Conservation (phyloP, 345 rosid genomes). For the Citrus reticulata region DNA sequence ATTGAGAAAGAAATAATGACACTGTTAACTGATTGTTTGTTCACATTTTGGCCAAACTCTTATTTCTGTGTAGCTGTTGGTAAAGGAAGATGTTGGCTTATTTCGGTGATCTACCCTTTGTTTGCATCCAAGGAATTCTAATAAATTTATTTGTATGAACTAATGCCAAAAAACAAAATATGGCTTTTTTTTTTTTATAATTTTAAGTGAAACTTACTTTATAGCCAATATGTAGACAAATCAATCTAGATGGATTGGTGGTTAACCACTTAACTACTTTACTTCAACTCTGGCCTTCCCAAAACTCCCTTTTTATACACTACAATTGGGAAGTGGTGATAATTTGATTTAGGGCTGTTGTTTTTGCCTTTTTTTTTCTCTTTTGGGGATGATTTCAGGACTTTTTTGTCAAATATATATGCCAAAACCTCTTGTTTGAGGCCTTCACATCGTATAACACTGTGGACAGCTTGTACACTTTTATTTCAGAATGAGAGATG, state of each 20-base stretch:
- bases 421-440: not conserved
- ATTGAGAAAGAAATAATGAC: not conserved
- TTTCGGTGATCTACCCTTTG: not conserved
- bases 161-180: not conserved
- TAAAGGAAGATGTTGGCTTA: not conserved
- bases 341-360: not conserved
- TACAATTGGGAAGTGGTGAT: not conserved
- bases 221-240: not conserved
- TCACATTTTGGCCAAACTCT: not conserved
- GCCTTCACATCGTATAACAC: not conserved
- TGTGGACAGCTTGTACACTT: not conserved
- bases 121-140: not conserved
- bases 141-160: not conserved
- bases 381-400: not conserved
- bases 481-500: not conserved
- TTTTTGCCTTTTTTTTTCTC: not conserved
- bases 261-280: not conserved
- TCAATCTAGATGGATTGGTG: not conserved
- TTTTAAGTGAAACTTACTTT: not conserved
- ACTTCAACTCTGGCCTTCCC: not conserved
- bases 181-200: not conserved
- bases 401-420: not conserved
- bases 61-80: not conserved
- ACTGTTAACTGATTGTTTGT: not conserved
- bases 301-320: not conserved